Conservation (phyloP, 352 stramenopile genomes). For the Aphanomyces invadans region DNA sequence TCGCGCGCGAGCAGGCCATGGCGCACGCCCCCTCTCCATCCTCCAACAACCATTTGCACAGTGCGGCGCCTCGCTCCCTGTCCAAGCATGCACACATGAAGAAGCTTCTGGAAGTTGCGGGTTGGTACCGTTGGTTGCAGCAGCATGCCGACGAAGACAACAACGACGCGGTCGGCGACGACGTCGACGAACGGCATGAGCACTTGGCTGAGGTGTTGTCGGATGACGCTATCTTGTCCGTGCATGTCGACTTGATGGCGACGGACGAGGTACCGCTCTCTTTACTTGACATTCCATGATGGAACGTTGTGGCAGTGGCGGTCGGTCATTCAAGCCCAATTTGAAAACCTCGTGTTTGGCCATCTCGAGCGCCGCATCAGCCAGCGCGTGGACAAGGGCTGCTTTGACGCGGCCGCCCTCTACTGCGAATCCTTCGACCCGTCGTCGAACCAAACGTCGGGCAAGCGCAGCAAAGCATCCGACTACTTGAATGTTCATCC, state of each 20-base stretch:
- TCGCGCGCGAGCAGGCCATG: slow-evolving; percentile 44
- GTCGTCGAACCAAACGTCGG: background rate
- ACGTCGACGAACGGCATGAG: slow-evolving; percentile 55
- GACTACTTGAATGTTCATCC: slow-evolving; percentile 22
- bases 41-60: slow-evolving; percentile 50
- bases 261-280: slow-evolving; percentile 18
- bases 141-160: slow-evolving; percentile 32
- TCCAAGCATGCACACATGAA: slow-evolving; percentile 42
- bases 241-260: slow-evolving; percentile 72
- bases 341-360: slow-evolving; percentile 80
- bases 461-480: background rate
- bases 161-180: background rate
- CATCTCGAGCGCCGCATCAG: slow-evolving; percentile 54
- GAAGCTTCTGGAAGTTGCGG: slow-evolving; percentile 72
- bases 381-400: slow-evolving; percentile 60
- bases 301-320: too few species aligned
- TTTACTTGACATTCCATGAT: too few species aligned
- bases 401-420: slow-evolving; percentile 48
- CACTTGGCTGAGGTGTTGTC: slow-evolving; percentile 66
- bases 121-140: slow-evolving; percentile 80
- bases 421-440: slow-evolving; percentile 41
- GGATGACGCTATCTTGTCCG: slow-evolving; percentile 75
- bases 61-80: slow-evolving; percentile 48
- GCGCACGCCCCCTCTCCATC: slow-evolving; percentile 30
- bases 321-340: slow-evolving; percentile 77